Evolutionary conservation across 2,329 filamentous ascomycete genomes (phyloP).

Genomic region (Talaromyces pinophilus): DNA sequence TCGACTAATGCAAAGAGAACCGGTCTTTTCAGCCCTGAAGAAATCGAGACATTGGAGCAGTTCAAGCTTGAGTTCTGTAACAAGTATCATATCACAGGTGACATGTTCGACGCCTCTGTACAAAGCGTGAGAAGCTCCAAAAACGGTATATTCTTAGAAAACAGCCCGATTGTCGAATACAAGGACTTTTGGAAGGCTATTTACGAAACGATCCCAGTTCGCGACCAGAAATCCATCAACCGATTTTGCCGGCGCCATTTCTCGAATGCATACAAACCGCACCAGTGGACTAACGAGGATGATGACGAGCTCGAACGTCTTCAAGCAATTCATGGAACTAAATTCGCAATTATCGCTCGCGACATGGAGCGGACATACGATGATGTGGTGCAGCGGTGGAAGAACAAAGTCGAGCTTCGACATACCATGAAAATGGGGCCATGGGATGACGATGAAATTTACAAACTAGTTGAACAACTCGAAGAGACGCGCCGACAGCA

Average conservation of each 20-base stretch:
- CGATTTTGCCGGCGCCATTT: constrained; percentile 49
- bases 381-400: constrained; percentile 47
- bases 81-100: constrained; percentile 26
- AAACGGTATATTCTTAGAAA: constrained; percentile 29
- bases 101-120: constrained; percentile 36
- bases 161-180: constrained; percentile 29
- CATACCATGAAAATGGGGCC: constrained; percentile 37
- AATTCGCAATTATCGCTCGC: constrained; percentile 42
- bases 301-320: constrained; percentile 44
- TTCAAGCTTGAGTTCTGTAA: constrained; percentile 41
- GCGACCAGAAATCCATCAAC: constrained; percentile 42
- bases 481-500: constrained; percentile 29
- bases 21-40: constrained; percentile 36
- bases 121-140: constrained; percentile 36
- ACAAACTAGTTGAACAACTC: constrained; percentile 33
- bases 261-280: constrained; percentile 39
- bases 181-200: constrained; percentile 41
- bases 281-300: constrained; percentile 44
- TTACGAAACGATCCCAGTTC: constrained; percentile 38
- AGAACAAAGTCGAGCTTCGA: constrained; percentile 44
- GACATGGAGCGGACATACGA: constrained; percentile 42
- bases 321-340: constrained; percentile 34
- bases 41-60: constrained; percentile 35
- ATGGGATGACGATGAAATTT: constrained; percentile 41
- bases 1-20: constrained; percentile 27